These are phyloP conservation scores for Macrocystidia cucumis DNA, from an alignment of 1,284 basidiomycete genomes.

Conservation along the genomic window DNA sequence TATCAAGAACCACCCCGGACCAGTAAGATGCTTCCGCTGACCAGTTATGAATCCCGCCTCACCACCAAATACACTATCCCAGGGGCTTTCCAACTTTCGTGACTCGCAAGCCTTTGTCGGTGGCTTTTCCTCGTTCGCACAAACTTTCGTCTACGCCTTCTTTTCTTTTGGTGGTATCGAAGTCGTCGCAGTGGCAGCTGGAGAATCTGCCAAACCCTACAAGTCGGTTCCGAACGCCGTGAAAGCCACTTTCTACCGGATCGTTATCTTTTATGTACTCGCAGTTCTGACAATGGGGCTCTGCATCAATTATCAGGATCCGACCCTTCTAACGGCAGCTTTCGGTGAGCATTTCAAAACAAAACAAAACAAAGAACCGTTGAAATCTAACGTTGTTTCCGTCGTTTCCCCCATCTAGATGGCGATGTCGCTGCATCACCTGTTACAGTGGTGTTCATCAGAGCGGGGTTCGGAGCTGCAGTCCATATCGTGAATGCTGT, in stretches of 20 bases:
- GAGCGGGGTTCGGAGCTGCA: constrained; percentile 51
- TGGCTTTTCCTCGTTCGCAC: constrained; percentile 43
- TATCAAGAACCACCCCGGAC: constrained; percentile 43
- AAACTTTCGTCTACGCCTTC: constrained; percentile 49
- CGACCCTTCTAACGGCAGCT: constrained; percentile 37
- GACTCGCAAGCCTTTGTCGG: constrained; percentile 42
- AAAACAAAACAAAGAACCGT: background rate
- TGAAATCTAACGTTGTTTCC: background rate
- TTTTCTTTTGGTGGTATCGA: constrained; percentile 77
- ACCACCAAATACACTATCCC: background rate
- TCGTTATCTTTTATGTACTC: constrained; percentile 55
- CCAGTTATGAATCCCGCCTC: background rate
- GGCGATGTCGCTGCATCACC: constrained; percentile 43
- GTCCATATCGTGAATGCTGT: constrained; percentile 50
- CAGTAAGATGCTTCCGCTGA: constrained; percentile 17
- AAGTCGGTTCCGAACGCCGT: constrained; percentile 62
- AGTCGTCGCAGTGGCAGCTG: constrained; percentile 60
- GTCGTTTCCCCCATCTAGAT: constrained; percentile 19
- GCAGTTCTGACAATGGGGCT: constrained; percentile 49
- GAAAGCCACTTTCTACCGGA: constrained; percentile 61
- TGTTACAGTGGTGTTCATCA: constrained; percentile 49
- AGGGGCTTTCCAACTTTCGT: constrained; percentile 47
- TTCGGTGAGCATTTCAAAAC: constrained; percentile 19
- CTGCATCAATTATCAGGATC: constrained; percentile 45
- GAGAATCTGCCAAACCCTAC: constrained; percentile 50